A percentile compares a stretch with the other conserved stretches of the same genome.
Evolutionary conservation across 106 monocot genomes (phyloP).

Genomic region (Acorus calamus): DNA sequence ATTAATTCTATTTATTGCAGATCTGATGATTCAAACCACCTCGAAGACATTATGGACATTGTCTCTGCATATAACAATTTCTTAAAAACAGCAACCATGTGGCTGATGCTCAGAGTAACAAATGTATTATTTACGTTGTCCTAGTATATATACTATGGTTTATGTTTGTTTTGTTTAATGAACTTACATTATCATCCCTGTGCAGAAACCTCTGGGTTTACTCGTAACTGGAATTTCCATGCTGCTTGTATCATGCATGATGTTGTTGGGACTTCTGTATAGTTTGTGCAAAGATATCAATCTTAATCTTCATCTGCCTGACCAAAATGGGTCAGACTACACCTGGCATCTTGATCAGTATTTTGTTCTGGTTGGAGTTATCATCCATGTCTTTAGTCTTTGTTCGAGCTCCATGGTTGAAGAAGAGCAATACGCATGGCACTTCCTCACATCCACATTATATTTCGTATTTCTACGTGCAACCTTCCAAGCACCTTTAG

Average conservation of each 20-base stretch:
- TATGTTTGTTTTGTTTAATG: too few species aligned
- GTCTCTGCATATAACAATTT: conserved; percentile 52
- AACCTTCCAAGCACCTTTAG: conserved; percentile 20
- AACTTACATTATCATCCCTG: neutral
- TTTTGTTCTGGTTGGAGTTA: conserved; percentile 35
- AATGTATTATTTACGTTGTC: conserved; percentile 38
- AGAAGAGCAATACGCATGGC: conserved; percentile 98
- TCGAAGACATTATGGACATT: conserved; percentile 11
- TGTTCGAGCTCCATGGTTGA: conserved; percentile 88
- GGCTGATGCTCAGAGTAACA: conserved; percentile 70
- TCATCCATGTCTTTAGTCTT: conserved; percentile 69
- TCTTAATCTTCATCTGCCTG: neutral
- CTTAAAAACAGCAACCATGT: conserved; percentile 67
- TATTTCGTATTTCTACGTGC: conserved; percentile 61
- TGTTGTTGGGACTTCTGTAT: conserved; percentile 37
- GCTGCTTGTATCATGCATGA: conserved; percentile 50
- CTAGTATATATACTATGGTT: neutral
- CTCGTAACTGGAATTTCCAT: conserved; percentile 49
- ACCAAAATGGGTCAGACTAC: neutral
- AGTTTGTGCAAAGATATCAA: conserved; percentile 28
- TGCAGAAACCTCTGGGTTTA: conserved; percentile 72
- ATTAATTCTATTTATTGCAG: conserved; percentile 30
- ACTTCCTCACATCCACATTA: conserved; percentile 70
- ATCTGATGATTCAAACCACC: conserved; percentile 18
- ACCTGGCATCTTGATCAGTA: conserved; percentile 34